Evolutionary conservation across 768 basidiomycete genomes (phyloP).

Genomic region (Leccinum truebloodii): DNA sequence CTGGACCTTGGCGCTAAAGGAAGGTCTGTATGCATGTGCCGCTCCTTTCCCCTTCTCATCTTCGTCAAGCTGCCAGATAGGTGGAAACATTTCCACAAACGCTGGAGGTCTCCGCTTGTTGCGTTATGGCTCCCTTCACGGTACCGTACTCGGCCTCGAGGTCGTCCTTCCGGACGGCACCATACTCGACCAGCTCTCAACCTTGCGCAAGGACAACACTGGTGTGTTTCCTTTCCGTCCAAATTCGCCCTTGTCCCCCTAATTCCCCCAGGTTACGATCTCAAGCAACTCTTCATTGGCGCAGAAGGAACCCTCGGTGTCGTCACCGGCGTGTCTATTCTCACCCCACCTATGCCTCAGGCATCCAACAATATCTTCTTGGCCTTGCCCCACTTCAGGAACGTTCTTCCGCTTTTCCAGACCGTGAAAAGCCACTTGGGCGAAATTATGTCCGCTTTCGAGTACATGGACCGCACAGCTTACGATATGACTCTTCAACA

Average conservation of each 20-base stretch:
- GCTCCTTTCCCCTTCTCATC: constrained; percentile 5
- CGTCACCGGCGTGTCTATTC: constrained; percentile 92
- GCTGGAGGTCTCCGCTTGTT: constrained; percentile 95
- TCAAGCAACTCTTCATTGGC: constrained; percentile 98
- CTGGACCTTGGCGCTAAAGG: constrained; percentile 95
- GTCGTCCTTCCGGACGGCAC: constrained; percentile 95
- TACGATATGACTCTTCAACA: constrained; percentile 85
- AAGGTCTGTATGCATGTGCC: constrained; percentile 51
- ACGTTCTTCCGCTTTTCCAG: constrained; percentile 83
- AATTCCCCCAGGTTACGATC: constrained; percentile 75
- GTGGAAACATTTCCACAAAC: constrained; percentile 96
- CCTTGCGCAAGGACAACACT: constrained; percentile 95
- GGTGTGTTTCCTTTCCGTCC: constrained; percentile 47
- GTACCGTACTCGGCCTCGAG: constrained; percentile 92
- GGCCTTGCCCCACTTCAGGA: constrained; percentile 82
- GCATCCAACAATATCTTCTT: constrained; percentile 92
- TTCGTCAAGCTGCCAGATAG: constrained; percentile 83
- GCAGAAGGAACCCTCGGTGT: constrained; percentile 96
- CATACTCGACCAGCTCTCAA: constrained; percentile 84
- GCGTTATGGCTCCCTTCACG: constrained; percentile 94
- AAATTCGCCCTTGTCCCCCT: not conserved
- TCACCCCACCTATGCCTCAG: constrained; percentile 80
- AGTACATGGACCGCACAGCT: constrained; percentile 88
- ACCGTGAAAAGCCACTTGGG: constrained; percentile 80
- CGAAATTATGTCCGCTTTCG: constrained; percentile 96